Evolutionary conservation across 306 rosid species (phyloP).

Genomic region (Pterocarpus santalinus): DNA sequence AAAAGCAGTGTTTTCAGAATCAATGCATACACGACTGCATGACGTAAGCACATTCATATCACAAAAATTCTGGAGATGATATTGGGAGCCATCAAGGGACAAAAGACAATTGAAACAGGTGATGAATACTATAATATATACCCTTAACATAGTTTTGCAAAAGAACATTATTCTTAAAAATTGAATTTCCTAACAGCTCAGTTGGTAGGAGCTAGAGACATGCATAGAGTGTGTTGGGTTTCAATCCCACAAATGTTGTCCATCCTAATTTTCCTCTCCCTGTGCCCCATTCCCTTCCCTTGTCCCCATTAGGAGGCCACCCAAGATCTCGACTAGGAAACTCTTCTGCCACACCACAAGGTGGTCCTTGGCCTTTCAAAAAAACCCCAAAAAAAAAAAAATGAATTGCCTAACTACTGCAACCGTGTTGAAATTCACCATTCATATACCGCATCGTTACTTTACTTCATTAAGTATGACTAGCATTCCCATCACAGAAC

Average conservation of each 20-base stretch:
- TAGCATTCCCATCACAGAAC: constrained; percentile 25
- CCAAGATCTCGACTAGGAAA: background rate
- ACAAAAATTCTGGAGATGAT: background rate
- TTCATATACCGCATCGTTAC: background rate
- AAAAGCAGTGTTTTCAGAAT: constrained; percentile 11
- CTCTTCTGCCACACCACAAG: background rate
- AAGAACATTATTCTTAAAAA: background rate
- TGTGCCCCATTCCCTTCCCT: background rate
- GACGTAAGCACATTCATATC: background rate
- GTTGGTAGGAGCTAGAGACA: background rate
- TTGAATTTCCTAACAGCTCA: background rate
- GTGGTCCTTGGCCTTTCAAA: background rate
- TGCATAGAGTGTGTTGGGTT: background rate
- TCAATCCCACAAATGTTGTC: background rate
- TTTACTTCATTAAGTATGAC: background rate
- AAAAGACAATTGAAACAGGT: background rate
- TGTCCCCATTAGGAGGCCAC: background rate
- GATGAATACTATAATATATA: background rate
- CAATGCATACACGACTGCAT: constrained; percentile 11
- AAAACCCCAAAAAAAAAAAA: background rate
- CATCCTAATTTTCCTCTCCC: background rate
- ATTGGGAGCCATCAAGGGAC: background rate
- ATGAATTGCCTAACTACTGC: background rate
- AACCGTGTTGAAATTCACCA: constrained; percentile 32
- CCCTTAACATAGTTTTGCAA: constrained; percentile 2